These are phyloP conservation scores for Aspergillus sp. DNA, from an alignment of 2,329 filamentous ascomycete species.

Conservation along the genomic window DNA sequence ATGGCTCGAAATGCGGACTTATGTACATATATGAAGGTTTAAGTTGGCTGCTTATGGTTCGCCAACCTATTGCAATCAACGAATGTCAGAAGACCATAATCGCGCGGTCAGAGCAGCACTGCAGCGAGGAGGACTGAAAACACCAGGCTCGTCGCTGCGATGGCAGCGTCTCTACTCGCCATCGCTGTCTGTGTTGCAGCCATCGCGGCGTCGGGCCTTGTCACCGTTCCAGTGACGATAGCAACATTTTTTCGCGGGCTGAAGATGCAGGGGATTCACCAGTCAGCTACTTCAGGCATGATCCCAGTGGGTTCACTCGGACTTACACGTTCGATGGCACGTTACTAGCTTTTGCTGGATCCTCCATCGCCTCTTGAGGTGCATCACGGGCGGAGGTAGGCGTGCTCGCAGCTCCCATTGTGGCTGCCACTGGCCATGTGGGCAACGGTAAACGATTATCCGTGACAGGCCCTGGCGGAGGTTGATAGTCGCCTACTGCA, in stretches of 20 bases:
- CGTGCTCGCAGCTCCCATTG: not conserved
- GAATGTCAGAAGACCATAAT: no score
- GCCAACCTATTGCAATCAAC: no score
- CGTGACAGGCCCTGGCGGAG: conserved; percentile 15
- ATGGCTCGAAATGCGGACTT: no score
- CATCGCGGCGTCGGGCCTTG: conserved; percentile 2
- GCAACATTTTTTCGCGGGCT: conserved; percentile 5
- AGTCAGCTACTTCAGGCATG: not conserved
- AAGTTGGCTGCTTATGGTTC: no score
- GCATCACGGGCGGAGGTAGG: not conserved
- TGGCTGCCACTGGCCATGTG: not conserved
- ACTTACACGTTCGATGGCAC: not conserved
- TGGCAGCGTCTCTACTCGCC: not conserved
- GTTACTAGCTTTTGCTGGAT: not conserved
- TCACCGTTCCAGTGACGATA: conserved; percentile 10
- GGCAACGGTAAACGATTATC: conserved; percentile 4
- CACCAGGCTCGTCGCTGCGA: not conserved
- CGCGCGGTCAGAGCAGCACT: not conserved
- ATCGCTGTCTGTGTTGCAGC: conserved; percentile 7
- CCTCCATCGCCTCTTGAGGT: not conserved
- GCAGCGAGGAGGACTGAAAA: conserved; percentile 1
- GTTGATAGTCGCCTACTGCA: conserved; percentile 21
- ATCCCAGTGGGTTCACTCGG: no score
- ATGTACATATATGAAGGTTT: no score
- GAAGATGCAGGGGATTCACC: not conserved